These are phyloP conservation scores for Naganishia kalamii DNA, from an alignment of 768 basidiomycete species.

Conservation along the genomic window DNA sequence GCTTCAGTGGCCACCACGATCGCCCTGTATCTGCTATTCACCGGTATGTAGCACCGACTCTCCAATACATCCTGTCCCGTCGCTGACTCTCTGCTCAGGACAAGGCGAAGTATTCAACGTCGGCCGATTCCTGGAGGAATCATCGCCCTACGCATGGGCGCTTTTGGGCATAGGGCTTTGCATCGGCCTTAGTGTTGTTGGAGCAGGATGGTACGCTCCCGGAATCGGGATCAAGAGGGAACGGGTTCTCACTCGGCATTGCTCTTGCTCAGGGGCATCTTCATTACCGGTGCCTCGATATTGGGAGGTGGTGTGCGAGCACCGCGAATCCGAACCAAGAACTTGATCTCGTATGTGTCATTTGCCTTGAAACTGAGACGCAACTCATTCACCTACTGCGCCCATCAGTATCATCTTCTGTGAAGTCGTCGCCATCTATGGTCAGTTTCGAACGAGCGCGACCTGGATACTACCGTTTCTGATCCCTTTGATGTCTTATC, in stretches of 20 bases:
- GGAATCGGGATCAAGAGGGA: too few relatives aligned
- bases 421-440: slow-evolving; percentile 98
- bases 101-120: slow-evolving; percentile 62
- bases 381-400: neutral
- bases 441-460: slow-evolving; percentile 26
- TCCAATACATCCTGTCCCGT: neutral
- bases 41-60: slow-evolving; percentile 54
- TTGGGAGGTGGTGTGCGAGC: slow-evolving; percentile 90
- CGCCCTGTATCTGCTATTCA: slow-evolving; percentile 74
- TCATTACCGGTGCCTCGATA: slow-evolving; percentile 92
- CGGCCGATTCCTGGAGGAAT: slow-evolving; percentile 86
- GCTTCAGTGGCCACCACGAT: slow-evolving; percentile 10
- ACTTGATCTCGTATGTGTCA: slow-evolving; percentile 74
- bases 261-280: slow-evolving; percentile 71
- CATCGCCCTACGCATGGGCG: slow-evolving; percentile 89
- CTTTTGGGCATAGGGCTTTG: slow-evolving; percentile 84
- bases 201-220: slow-evolving; percentile 85
- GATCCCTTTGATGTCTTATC: neutral
- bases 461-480: neutral
- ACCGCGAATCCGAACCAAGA: slow-evolving; percentile 93
- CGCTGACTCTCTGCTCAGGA: slow-evolving; percentile 4
- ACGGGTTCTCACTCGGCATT: too few relatives aligned
- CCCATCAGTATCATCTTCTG: slow-evolving; percentile 86
- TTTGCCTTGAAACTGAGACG: neutral
- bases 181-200: slow-evolving; percentile 85